Conservation (phyloP, 345 rosid species). For the Hibiscus mutabilis region DNA sequence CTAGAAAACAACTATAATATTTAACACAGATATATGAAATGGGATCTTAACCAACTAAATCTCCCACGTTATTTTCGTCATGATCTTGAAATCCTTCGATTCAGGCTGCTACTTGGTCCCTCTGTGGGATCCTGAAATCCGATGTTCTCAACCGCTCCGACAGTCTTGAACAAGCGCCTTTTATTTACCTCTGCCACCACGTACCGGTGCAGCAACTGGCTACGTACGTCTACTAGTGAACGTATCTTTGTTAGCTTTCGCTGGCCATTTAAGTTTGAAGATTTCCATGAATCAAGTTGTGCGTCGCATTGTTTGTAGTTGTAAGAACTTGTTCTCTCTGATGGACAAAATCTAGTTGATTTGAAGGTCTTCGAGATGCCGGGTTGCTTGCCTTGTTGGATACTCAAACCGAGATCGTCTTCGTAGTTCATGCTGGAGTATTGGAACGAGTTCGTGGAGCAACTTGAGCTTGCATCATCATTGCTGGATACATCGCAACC, state of each 20-base stretch:
- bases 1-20: not conserved
- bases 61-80: constrained; percentile 13
- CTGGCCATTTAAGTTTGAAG: constrained; percentile 5
- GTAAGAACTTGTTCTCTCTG: constrained; percentile 11
- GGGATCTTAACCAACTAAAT: not conserved
- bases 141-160: constrained; percentile 50
- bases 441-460: constrained; percentile 39
- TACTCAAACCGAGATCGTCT: constrained; percentile 17
- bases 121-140: constrained; percentile 42
- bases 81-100: not conserved
- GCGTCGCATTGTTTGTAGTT: not conserved
- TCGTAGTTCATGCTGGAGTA: constrained; percentile 40
- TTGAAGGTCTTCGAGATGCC: constrained; percentile 15
- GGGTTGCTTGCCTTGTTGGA: constrained; percentile 16
- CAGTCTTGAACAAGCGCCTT: constrained; percentile 60
- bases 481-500: constrained; percentile 31
- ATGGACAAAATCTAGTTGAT: constrained; percentile 39
- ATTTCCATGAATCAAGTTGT: constrained; percentile 5
- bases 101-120: not conserved
- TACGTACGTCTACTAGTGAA: constrained; percentile 60
- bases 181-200: constrained; percentile 56
- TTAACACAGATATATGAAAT: not conserved
- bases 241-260: constrained; percentile 34
- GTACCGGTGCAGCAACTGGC: constrained; percentile 67
- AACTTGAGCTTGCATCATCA: constrained; percentile 42